These are phyloP conservation scores for Zymoseptoria passerinii DNA, from an alignment of 2,329 filamentous ascomycete genomes.

Conservation along the genomic window DNA sequence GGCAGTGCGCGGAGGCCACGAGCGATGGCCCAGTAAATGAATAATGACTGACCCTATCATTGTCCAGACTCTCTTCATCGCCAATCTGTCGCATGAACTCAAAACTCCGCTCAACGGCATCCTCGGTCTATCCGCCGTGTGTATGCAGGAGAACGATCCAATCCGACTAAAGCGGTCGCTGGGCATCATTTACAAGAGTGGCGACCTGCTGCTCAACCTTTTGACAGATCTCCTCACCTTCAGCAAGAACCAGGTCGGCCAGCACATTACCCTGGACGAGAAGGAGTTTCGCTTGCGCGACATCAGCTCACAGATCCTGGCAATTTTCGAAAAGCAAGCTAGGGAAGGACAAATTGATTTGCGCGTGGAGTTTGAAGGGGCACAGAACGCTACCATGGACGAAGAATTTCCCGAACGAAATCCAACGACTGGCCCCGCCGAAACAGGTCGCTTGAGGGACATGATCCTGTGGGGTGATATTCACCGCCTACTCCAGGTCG, in stretches of 20 bases:
- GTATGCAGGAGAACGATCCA: constrained; percentile 82
- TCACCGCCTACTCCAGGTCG: constrained; percentile 78
- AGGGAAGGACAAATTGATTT: constrained; percentile 72
- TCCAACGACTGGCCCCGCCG: constrained; percentile 40
- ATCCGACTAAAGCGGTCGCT: constrained; percentile 70
- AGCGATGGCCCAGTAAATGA: neutral
- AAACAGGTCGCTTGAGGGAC: constrained; percentile 61
- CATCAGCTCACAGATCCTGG: constrained; percentile 69
- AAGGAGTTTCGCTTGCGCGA: constrained; percentile 77
- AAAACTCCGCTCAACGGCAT: constrained; percentile 88
- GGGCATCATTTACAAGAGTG: constrained; percentile 82
- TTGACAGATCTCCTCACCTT: constrained; percentile 86
- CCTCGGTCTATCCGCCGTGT: constrained; percentile 85
- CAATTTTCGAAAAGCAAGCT: constrained; percentile 85
- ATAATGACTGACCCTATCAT: neutral
- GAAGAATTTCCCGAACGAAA: constrained; percentile 15
- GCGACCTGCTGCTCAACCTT: constrained; percentile 73
- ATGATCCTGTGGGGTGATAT: constrained; percentile 86
- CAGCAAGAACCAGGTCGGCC: constrained; percentile 87
- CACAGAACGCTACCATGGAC: constrained; percentile 24
- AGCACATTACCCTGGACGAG: constrained; percentile 65
- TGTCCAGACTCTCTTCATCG: constrained; percentile 14
- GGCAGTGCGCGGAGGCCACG: constrained; percentile 62
- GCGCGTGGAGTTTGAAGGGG: constrained; percentile 59
- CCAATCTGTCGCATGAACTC: constrained; percentile 54